Conservation (phyloP, 2,329 filamentous ascomycete genomes). For the Colletotrichum gloeosporioides region DNA sequence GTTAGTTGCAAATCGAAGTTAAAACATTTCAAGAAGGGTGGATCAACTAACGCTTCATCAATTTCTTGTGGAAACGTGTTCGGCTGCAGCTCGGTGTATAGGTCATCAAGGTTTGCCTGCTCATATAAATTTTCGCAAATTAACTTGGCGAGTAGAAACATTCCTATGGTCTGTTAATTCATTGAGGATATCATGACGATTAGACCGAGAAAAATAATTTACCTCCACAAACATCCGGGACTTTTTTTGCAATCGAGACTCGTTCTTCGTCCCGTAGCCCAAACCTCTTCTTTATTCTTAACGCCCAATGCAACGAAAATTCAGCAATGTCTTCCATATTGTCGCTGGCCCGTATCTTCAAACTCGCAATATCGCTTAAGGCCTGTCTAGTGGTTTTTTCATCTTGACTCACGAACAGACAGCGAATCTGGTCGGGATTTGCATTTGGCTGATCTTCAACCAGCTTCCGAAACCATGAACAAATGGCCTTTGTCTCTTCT, state of each 20-base stretch:
- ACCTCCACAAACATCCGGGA: background rate
- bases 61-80: background rate
- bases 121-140: background rate
- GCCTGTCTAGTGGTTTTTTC: background rate
- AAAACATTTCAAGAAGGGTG: too few relatives aligned
- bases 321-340: background rate
- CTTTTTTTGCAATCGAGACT: background rate
- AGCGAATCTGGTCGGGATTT: background rate
- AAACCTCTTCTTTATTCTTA: background rate
- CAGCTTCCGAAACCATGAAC: background rate
- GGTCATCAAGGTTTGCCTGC: background rate
- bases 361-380: background rate
- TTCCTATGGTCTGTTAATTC: background rate
- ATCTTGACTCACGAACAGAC: background rate
- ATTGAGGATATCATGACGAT: too few relatives aligned
- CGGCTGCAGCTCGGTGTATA: background rate
- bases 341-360: background rate
- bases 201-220: too few relatives aligned
- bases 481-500: background rate
- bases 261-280: background rate
- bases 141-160: background rate
- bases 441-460: background rate
- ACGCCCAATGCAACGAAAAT: background rate
- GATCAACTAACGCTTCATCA: background rate
- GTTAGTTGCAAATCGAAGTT: too few relatives aligned